Conservation (phyloP, 1,139 yeast species). For the Yamadazyma kanchanaburiensis region DNA sequence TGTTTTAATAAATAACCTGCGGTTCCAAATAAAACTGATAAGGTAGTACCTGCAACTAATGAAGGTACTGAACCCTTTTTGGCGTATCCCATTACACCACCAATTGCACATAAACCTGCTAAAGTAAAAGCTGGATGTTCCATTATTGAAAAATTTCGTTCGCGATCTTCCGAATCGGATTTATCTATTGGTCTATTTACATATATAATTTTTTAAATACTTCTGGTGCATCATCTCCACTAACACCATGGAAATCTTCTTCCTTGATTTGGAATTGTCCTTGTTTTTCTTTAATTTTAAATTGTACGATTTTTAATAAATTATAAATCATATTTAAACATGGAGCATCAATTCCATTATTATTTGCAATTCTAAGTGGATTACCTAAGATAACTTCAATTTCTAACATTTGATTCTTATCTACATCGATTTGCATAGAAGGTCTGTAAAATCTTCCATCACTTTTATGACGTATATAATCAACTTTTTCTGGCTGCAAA, state of each 20-base stretch:
- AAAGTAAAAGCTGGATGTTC: slow-evolving; percentile 80
- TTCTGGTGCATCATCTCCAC: slow-evolving; percentile 28
- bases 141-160: slow-evolving; percentile 23
- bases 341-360: slow-evolving; percentile 57
- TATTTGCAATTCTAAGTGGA: slow-evolving; percentile 58
- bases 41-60: slow-evolving; percentile 68
- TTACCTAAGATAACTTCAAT: slow-evolving; percentile 70
- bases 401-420: slow-evolving; percentile 70
- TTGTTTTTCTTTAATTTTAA: slow-evolving; percentile 51
- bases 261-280: slow-evolving; percentile 37
- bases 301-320: slow-evolving; percentile 57
- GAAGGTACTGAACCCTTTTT: slow-evolving; percentile 81
- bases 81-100: slow-evolving; percentile 70
- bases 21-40: slow-evolving; percentile 66
- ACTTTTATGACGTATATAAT: slow-evolving; percentile 53
- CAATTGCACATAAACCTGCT: slow-evolving; percentile 69
- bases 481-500: slow-evolving; percentile 42
- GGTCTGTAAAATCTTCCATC: slow-evolving; percentile 67
- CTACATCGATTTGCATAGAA: slow-evolving; percentile 69
- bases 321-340: slow-evolving; percentile 53
- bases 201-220: slow-evolving; percentile 16
- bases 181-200: too few species aligned
- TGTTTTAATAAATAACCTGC: slow-evolving; percentile 76
- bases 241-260: slow-evolving; percentile 22
- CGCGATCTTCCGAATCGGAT: background rate